A percentile compares a stretch with the other conserved stretches of the same genome.
Evolutionary conservation across 2,329 filamentous ascomycete species (phyloP).

Genomic region (Uncinocarpus reesii): DNA sequence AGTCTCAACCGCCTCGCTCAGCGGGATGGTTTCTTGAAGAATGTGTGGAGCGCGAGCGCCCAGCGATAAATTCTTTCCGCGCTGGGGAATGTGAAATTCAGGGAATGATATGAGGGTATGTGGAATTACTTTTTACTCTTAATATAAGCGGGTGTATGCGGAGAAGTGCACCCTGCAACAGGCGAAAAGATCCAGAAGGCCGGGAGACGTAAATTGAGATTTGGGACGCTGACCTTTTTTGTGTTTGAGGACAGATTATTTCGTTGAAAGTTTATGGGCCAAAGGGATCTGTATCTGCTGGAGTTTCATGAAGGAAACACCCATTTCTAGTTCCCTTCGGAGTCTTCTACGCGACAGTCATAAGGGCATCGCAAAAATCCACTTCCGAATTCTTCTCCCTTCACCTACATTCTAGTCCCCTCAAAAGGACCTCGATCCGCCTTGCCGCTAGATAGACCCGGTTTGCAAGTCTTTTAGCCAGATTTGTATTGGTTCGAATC

Average conservation of each 20-base stretch:
- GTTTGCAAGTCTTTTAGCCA: slow-evolving; percentile 4
- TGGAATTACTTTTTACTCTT: background rate
- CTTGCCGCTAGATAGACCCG: slow-evolving; percentile 9
- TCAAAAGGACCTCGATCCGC: background rate
- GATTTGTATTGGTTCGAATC: background rate
- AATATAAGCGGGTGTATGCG: too few relatives aligned
- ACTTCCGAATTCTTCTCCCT: background rate
- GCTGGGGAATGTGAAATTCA: slow-evolving; percentile 15
- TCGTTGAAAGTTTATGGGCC: background rate
- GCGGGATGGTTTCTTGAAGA: slow-evolving; percentile 94
- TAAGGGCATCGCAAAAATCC: background rate
- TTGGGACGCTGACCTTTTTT: background rate
- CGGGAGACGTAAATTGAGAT: too few relatives aligned
- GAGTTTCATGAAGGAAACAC: background rate
- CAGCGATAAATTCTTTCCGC: slow-evolving; percentile 39
- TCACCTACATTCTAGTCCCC: background rate
- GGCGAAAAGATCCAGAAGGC: too few relatives aligned
- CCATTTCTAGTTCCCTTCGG: background rate
- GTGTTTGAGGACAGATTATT: slow-evolving; percentile 2
- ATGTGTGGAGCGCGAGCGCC: slow-evolving; percentile 72
- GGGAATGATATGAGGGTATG: slow-evolving; percentile 11
- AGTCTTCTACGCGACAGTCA: slow-evolving; percentile 1
- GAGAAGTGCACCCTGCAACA: too few relatives aligned
- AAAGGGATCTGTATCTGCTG: background rate
- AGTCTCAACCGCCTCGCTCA: slow-evolving; percentile 90